These are phyloP conservation scores for Fagopyrum esculentum DNA, from an alignment of 148 eudicot species.

Conservation along the genomic window DNA sequence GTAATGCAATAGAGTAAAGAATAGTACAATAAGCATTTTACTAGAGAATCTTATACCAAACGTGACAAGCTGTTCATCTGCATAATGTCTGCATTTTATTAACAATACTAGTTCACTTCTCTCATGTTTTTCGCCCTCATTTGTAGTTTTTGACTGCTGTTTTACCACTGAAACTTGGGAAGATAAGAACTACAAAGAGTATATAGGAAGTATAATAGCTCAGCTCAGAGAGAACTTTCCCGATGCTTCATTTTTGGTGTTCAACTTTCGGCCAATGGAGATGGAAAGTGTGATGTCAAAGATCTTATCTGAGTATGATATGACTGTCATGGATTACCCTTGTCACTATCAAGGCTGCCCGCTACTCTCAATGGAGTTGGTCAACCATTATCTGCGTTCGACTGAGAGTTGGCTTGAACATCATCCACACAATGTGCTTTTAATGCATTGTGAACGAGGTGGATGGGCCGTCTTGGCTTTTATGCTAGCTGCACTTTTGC, in stretches of 20 bases:
- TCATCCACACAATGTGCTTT: conserved; percentile 62
- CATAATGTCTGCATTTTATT: no score
- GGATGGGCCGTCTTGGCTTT: conserved; percentile 94
- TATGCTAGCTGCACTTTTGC: conserved; percentile 76
- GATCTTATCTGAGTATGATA: conserved; percentile 53
- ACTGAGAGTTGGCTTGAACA: conserved; percentile 88
- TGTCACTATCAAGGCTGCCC: conserved; percentile 78
- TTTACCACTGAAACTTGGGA: conserved; percentile 52
- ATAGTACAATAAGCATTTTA: no score
- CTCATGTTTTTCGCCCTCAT: not conserved
- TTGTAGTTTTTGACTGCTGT: conserved; percentile 82
- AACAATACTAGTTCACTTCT: not conserved
- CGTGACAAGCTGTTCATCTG: no score
- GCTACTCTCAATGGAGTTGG: conserved; percentile 68
- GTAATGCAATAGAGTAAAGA: no score
- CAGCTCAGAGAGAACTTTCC: conserved; percentile 57
- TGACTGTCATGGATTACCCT: conserved; percentile 91
- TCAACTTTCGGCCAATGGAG: conserved; percentile 51
- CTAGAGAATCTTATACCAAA: no score
- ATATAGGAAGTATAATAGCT: conserved; percentile 45
- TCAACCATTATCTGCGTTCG: conserved; percentile 78
- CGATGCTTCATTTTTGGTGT: conserved; percentile 73
- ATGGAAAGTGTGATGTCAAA: conserved; percentile 47
- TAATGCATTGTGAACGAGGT: conserved; percentile 91
- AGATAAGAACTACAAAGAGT: conserved; percentile 53